Evolutionary conservation across 2,329 filamentous ascomycete species (phyloP), one percentile per base, ranked within the genome.

Genomic region (Epichloe uncinata): DNA sequence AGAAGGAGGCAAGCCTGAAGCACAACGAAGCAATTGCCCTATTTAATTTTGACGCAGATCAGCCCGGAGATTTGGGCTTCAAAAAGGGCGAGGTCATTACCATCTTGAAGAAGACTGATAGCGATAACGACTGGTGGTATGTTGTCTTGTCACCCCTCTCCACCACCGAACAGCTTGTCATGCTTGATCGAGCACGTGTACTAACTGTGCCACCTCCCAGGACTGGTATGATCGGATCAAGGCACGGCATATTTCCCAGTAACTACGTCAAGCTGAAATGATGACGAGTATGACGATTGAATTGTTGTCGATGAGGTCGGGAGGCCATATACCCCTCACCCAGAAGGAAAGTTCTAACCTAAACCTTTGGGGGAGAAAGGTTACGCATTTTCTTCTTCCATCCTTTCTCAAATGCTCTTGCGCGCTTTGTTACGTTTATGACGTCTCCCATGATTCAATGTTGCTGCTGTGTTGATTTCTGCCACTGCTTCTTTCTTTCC

Each of bases 61-160:
- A 96, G 66, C 82, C 88, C 0, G 91, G 91, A 4, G 91, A 98
- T 64, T 66, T 97, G 50, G 87, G 84, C 0, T 98, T 98, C 70
- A 95, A 95, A 72, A 98, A 98, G 74, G 93, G 93, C 18, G 93
- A 98, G 33, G 68, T 97, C 50, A 96, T 98, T 56, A 96, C 89
- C 1, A 89, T 98, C 51, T 66, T 95, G 51, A 96, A 98, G 73
- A 85, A 86, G 67, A 97, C 91, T 5, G 87, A 97, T 4, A 96
- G 85, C 58, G 85, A 87, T 52, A 90, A 89, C 51, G 91, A 97
- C 66, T 97, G 91, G 91, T 97, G 91, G 81, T 85, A 74, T 58
- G 80, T 77, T 51, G 44, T 5, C 22, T 26, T 15, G 12, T 3
- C 35, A 7, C 34, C 20, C 6, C 45, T 50, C 47, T 53, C 35